Evolutionary conservation across 2,329 filamentous ascomycete species (phyloP).

Genomic region (Septoria petroselini): DNA sequence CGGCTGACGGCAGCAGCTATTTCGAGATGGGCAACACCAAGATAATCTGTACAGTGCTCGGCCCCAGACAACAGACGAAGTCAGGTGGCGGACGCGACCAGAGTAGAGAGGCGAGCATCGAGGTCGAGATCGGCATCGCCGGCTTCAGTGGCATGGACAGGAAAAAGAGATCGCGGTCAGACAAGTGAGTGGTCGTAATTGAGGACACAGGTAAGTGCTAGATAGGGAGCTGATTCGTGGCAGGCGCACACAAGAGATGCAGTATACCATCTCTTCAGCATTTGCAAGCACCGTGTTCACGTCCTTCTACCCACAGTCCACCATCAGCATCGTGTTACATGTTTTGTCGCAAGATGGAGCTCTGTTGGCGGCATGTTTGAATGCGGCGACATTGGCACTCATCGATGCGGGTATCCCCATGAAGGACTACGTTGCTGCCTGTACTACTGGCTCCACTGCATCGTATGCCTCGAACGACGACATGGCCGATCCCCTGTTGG

Average conservation of each 20-base stretch:
- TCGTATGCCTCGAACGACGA: slow-evolving; percentile 60
- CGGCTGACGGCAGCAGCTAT: slow-evolving; percentile 88
- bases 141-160: slow-evolving; percentile 86
- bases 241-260: slow-evolving; percentile 77
- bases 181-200: slow-evolving; percentile 62
- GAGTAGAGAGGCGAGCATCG: slow-evolving; percentile 62
- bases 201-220: slow-evolving; percentile 11
- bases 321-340: slow-evolving; percentile 78
- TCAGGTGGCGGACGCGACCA: slow-evolving; percentile 45
- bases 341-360: slow-evolving; percentile 88
- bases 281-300: slow-evolving; percentile 77
- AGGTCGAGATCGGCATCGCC: slow-evolving; percentile 78
- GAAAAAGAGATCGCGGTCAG: slow-evolving; percentile 68
- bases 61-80: slow-evolving; percentile 69
- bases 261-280: slow-evolving; percentile 72
- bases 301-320: slow-evolving; percentile 83
- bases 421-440: slow-evolving; percentile 84
- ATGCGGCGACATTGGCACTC: slow-evolving; percentile 85
- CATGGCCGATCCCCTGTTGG: slow-evolving; percentile 75
- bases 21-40: slow-evolving; percentile 98
- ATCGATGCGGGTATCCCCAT: slow-evolving; percentile 95
- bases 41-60: slow-evolving; percentile 86
- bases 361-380: slow-evolving; percentile 82
- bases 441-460: slow-evolving; percentile 77
- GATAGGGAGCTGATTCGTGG: slow-evolving; percentile 15